Conservation (phyloP, 106 monocot genomes). For the Dendrobium nobile region DNA sequence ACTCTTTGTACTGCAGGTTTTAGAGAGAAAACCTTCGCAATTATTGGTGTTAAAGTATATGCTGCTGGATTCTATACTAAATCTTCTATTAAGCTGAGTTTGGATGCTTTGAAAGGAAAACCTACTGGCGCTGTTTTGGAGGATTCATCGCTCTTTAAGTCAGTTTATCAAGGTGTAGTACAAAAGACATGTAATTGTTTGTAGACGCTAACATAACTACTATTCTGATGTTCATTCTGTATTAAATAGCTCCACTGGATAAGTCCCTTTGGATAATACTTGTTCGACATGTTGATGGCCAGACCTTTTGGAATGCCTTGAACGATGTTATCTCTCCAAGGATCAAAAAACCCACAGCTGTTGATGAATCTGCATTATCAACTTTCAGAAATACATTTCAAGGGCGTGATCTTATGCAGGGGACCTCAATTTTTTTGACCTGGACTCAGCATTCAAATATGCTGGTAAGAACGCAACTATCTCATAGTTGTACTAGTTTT, state of each 20-base stretch:
- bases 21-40: constrained; percentile 83
- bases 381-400: constrained; percentile 55
- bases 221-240: constrained; percentile 2
- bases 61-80: constrained; percentile 64
- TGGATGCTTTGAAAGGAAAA: constrained; percentile 43
- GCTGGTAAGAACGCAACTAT: constrained; percentile 36
- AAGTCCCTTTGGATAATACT: constrained; percentile 63
- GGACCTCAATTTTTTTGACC: constrained; percentile 52
- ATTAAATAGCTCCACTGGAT: constrained; percentile 30
- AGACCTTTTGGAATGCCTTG: constrained; percentile 83
- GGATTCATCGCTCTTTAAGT: constrained; percentile 41
- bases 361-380: constrained; percentile 45
- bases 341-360: constrained; percentile 37
- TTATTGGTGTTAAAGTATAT: constrained; percentile 77
- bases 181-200: neutral
- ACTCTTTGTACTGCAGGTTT: constrained; percentile 34
- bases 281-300: constrained; percentile 71
- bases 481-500: too few relatives aligned
- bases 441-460: constrained; percentile 65
- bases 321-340: constrained; percentile 68
- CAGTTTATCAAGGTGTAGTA: constrained; percentile 36
- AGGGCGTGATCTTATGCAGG: constrained; percentile 45
- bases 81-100: constrained; percentile 16
- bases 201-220: neutral
- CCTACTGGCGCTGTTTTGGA: constrained; percentile 25